Evolutionary conservation across 225 moss, liverwort and hornwort species (phyloP), one percentile per base, ranked within the genome.

Genomic region (Straminergon stramineum): DNA sequence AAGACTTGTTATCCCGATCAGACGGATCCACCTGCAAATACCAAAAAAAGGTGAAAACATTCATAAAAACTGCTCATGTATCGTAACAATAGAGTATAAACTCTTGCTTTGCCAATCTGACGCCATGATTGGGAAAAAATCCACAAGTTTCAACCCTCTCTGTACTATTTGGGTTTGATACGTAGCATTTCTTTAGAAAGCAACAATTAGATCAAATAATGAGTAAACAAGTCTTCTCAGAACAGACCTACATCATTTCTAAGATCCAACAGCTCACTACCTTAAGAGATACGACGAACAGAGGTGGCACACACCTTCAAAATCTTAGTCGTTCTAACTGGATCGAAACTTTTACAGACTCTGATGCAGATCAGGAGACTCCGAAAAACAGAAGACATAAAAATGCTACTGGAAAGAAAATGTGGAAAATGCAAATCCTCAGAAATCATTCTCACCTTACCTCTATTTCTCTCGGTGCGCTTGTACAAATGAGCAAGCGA

Each of bases 1-100:
- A 91, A 64, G 93, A 89, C 43, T 84, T 88, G 78, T 91, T 92
- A 14, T 88, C 89, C 21, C 62, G 87, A 70, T 96, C 96, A 75
- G 84, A 57, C 45, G 89, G 96, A 55, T 96, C 96, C 90, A 96
- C 96, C 96, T 96, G 94, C 17, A 73, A 90, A 79, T 37, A 81
- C 88, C 65, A 73, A 78, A 78, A 86, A 45, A 15, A 30, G 32
- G 71, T 83, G 55, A 88, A 88, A 60, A 52, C 64, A 58, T 35
- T 51, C 31, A 62, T 60, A 43, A 56, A 84, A 89, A 85, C n/a
- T 75, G 76, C 56, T 53, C 79, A 53, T 73, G 30, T n/a, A 65
- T 32, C 34, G 65, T 48, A 53, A 56, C 26, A 24, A 62, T 48
- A 51, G 45, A 11, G 74, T 56, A 8, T n/a, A 58, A 27, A 75